These are phyloP conservation scores for Ganoderma boninense DNA, from an alignment of 1,284 basidiomycete genomes.

Conservation along the genomic window DNA sequence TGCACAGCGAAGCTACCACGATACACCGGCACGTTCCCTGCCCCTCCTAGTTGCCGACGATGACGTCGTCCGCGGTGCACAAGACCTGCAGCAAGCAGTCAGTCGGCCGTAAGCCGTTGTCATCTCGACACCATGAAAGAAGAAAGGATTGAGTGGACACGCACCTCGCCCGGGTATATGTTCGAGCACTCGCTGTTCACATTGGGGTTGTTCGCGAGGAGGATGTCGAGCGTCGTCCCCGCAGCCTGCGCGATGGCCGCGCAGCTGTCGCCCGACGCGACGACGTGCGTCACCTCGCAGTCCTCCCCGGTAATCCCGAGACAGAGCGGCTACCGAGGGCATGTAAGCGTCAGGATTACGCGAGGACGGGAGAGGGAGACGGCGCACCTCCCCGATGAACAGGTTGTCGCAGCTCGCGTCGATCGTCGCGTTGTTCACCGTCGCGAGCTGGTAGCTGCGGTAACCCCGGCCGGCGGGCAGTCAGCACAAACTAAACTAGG, in stretches of 20 bases:
- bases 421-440: conserved; percentile 59
- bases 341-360: not conserved
- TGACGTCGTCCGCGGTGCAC: conserved; percentile 19
- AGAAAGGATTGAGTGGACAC: not conserved
- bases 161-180: conserved; percentile 29
- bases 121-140: too few species aligned
- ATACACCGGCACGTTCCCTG: not conserved
- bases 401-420: conserved; percentile 65
- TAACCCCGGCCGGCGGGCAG: not conserved
- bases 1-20: not conserved
- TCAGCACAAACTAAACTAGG: conserved; percentile 42
- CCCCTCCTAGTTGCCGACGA: conserved; percentile 7
- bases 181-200: conserved; percentile 56
- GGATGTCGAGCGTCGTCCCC: conserved; percentile 48
- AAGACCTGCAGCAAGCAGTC: not conserved
- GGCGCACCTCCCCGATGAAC: conserved; percentile 44
- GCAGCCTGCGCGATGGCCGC: conserved; percentile 44
- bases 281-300: conserved; percentile 36
- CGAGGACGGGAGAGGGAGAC: not conserved
- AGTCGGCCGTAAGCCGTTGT: not conserved
- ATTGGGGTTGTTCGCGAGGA: conserved; percentile 65
- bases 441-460: conserved; percentile 71
- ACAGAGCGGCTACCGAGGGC: conserved; percentile 18
- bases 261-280: conserved; percentile 52
- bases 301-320: conserved; percentile 30